Base-by-base conservation (phyloP, 2,329 filamentous ascomycete genomes). In the Byssoonygena ceratinophila region DNA sequence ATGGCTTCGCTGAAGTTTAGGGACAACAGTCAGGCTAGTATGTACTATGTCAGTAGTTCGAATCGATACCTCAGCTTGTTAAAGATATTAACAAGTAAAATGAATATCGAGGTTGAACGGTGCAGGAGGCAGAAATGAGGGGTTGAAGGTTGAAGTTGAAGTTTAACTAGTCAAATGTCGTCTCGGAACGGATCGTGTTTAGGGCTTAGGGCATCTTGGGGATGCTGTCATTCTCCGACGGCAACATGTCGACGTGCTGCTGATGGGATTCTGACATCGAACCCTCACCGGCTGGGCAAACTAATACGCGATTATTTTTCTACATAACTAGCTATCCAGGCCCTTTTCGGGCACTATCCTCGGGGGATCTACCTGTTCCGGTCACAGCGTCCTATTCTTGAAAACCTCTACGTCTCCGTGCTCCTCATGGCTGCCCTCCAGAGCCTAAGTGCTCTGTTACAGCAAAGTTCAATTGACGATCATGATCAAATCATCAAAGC, bases 401-500 rank as follows among this genome's bases (percentile, higher is more conserved):
- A 25, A 34, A 5, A 34, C 32, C 14, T n/a, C 4, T 2, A 39
- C 16, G 4, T 20, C 32, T 12, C 36, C 23, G 3, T 22, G 29
- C 29, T 36, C 27, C 49, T 27, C 22, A 52, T 52, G 50, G 61
- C 68, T 45, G 68, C 69, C 58, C 67, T 70, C 36, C 69, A 72
- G 55, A 72, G 74, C 46, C 70, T 84, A 53, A 70, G 74, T 57
- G 71, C 75, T 54, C 72, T 83, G 54, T 71, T 83, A 55, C 74
- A 78, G 62, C 76, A 75, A 59, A 71, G 77, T 29, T 72, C 75
- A 51, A 76, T 83, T 60, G 74, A 80, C 57, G 80, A 83, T 64
- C 79, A 82, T 63, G 77, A 81, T 54, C 76, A 81, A 66, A 67
- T 81, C 27, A 72, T 84, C 41, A 73, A 75, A 56, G 77, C 79